Evolutionary conservation across 2,329 filamentous ascomycete genomes (phyloP), one percentile per base, ranked within the genome.

Genomic region (Scolecobasidium constrictum): DNA sequence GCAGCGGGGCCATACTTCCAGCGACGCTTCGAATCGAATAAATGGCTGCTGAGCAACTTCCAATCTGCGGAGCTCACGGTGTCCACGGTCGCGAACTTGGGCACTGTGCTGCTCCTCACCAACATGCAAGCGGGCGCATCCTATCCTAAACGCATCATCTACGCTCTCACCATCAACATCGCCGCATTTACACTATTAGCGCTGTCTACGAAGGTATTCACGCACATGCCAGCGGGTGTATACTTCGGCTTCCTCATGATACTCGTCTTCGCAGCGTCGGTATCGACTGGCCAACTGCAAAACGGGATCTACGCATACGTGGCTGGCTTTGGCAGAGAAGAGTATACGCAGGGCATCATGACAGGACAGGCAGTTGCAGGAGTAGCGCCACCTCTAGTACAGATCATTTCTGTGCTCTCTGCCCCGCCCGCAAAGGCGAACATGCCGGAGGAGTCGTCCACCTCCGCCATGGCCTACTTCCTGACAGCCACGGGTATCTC

Each of bases 341-440:
- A 92, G 61, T 98, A 96, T 61, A 94, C 86, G 43, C 90, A 96
- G 63, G 90, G 83, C 18, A 87, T 96, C 61, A 96, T 98, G 88
- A 80, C 82, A 3, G 92, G 92, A 1, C 92, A 98, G 62, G 90
- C 81, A 22, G 72, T 98, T 3, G 88, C 92, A 0, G 92, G 92
- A 21, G 88, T 98, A 7, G 67, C 96, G 3, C 92, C 92, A 0
- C 81, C 85, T 38, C 71, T 94, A 38, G 85, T 86, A 2, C 88
- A 96, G 61, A 90, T 96, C 51, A 60, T 84, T 35, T 83, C 85
- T 1, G 87, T 94, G 11, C 69, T 95, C 9, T 73, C 77, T 23
- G 69, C 86, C 1, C 67, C 76, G 1, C 56, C 65, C 17, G 56
- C 60, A 38, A 60, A 68, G 45, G 55, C 65, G 19, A 53, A 60